phyloP scores from a whole-genome alignment of 306 rosid genomes.

The Datisca glomerata region DNA sequence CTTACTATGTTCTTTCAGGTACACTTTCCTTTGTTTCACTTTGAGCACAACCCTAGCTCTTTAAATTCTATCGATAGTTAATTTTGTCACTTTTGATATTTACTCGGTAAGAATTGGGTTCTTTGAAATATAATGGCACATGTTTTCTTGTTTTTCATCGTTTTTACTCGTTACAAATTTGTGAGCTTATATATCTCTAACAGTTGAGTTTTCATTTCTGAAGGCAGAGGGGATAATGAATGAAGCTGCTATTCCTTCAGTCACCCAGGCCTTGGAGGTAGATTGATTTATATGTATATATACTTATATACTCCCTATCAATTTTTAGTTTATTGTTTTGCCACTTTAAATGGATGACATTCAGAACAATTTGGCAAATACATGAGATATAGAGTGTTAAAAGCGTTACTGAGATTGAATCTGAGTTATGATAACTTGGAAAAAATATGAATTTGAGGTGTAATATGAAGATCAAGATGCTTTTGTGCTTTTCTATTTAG shows the following conservation, averaged over 20 bases:
- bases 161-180: too few species aligned
- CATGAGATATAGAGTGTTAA: too few species aligned
- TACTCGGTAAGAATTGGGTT: too few species aligned
- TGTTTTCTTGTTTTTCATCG: neutral
- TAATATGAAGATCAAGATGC: too few species aligned
- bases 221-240: conserved; percentile 83
- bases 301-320: neutral
- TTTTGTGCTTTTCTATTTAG: neutral
- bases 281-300: neutral
- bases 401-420: too few species aligned
- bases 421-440: too few species aligned
- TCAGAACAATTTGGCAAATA: neutral
- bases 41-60: too few species aligned
- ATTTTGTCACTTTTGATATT: too few species aligned
- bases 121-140: neutral
- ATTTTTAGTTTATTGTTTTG: neutral
- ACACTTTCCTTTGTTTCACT: neutral
- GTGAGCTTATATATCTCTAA: conserved; percentile 11
- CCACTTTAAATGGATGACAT: neutral
- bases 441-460: too few species aligned
- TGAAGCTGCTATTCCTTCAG: conserved; percentile 49
- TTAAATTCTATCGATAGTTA: neutral
- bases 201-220: conserved; percentile 9
- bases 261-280: conserved; percentile 64
- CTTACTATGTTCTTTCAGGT: conserved; percentile 91